Conservation (phyloP, 192 early-diverging fungal genomes). For the Mortierella hygrophila region DNA sequence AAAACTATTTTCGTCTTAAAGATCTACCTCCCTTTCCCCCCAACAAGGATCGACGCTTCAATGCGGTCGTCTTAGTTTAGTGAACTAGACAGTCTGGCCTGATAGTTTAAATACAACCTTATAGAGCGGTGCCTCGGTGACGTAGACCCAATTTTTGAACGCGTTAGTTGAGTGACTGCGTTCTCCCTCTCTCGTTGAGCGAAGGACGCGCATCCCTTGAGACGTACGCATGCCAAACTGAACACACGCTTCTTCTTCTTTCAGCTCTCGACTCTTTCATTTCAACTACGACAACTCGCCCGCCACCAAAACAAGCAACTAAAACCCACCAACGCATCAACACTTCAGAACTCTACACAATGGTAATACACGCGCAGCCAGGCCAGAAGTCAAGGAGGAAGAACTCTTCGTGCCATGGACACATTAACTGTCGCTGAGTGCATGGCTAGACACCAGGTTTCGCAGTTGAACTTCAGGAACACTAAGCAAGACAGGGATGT, state of each 20-base stretch:
- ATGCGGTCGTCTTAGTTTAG: not conserved
- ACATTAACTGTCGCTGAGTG: too few species aligned
- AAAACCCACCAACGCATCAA: too few species aligned
- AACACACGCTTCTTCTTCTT: not conserved
- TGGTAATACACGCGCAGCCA: too few species aligned
- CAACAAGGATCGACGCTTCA: not conserved
- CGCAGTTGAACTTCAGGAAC: too few species aligned
- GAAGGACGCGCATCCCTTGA: constrained; percentile 6
- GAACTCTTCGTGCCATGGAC: too few species aligned
- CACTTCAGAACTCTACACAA: too few species aligned
- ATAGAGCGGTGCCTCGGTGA: too few species aligned
- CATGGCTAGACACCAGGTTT: too few species aligned
- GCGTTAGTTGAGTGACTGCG: not conserved
- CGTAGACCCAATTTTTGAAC: not conserved
- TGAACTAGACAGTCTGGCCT: not conserved
- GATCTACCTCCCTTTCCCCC: not conserved
- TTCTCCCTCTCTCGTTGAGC: not conserved
- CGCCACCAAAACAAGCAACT: not conserved
- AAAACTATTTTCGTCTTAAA: not conserved
- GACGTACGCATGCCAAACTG: constrained; percentile 2
- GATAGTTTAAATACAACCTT: not conserved
- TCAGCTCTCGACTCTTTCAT: not conserved
- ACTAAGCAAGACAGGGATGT: too few species aligned
- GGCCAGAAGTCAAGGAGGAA: too few species aligned
- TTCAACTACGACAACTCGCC: not conserved